Base-by-base conservation (phyloP, 345 rosid genomes). In the Bruguiera sexangula region DNA sequence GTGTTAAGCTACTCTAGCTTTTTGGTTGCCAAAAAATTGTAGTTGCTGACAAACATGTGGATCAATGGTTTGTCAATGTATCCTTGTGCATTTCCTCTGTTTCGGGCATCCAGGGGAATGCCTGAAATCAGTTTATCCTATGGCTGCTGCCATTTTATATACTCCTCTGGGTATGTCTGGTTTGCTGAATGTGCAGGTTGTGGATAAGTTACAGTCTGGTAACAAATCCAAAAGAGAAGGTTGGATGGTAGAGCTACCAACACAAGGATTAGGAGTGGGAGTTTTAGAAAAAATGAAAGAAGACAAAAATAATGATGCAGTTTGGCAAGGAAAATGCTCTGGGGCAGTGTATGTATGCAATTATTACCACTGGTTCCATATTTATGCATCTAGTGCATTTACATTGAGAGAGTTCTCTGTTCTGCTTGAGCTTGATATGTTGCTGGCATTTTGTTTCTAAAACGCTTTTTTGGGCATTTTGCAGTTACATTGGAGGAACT, bases 321-420 rank as follows among this genome's bases (percentile, higher is more conserved):
- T 7, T 75, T 95, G 99, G 99, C 88, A 87, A 82, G 99, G 97
- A 66, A 95, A 88, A 87, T 95, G 99, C 75, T 95, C 99, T 60
- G 97, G 97, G 87, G 87, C 97, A 84, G 96, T 95, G 99, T 92
- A 92, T 75, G 99, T 95, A 67, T 81, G 37, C 80, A 78, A 63
- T 66, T 67, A 30, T 68, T 65, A 62, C 64, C 51, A 58, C 50
- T 4, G 3, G 11, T 39, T 64, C 50, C 48, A 6, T 61, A 26
- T 61, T 46, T 63, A 39, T 36, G 16, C 52, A 6, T 62, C 36
- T 29, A 27, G 11, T 60, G 26, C 22, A 22, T 34, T 9, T 15
- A 20, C 60, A 30, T 31, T 26, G 50, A 24, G 19, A 8, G 18
- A 36, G 24, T 29, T 51, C 39, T 52, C 39, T 34, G 26, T 63